Percentiles rank a stretch among this genome's conserved stretches.
phyloP scores from a whole-genome alignment of 1,284 basidiomycete genomes.

The Ceratobasidium sp. region DNA sequence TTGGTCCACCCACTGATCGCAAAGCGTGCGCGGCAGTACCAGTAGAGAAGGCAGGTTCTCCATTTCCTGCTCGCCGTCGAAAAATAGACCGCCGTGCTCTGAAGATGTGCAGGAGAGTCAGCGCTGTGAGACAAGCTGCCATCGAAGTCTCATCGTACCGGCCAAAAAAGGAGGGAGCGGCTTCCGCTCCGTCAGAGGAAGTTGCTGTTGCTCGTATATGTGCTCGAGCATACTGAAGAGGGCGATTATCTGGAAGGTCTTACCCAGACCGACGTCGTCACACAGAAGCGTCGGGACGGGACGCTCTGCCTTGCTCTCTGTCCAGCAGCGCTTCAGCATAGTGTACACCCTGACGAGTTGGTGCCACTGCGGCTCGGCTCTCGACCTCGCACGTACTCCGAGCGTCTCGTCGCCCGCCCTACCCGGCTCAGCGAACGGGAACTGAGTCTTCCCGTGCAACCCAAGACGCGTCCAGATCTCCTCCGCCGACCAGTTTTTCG shows the following conservation, averaged over 20 bases:
- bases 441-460: neutral
- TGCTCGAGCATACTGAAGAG: constrained; percentile 12
- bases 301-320: neutral
- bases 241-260: constrained; percentile 18
- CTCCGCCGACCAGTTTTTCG: neutral
- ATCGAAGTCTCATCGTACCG: neutral
- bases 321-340: constrained; percentile 10
- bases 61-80: too few species aligned
- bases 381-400: neutral
- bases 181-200: neutral
- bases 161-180: neutral
- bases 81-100: too few species aligned
- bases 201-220: constrained; percentile 16
- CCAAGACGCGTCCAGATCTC: neutral
- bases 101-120: neutral
- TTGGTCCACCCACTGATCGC: neutral
- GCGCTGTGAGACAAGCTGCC: too few species aligned
- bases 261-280: constrained; percentile 36
- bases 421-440: constrained; percentile 25
- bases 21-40: too few species aligned
- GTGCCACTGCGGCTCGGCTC: neutral
- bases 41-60: too few species aligned
- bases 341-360: neutral
- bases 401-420: too few species aligned
- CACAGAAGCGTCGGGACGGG: constrained; percentile 22